Percentiles rank a stretch among this genome's conserved stretches.
phyloP scores from a whole-genome alignment of 208 protist genomes.

The Trypanosoma congolense region DNA sequence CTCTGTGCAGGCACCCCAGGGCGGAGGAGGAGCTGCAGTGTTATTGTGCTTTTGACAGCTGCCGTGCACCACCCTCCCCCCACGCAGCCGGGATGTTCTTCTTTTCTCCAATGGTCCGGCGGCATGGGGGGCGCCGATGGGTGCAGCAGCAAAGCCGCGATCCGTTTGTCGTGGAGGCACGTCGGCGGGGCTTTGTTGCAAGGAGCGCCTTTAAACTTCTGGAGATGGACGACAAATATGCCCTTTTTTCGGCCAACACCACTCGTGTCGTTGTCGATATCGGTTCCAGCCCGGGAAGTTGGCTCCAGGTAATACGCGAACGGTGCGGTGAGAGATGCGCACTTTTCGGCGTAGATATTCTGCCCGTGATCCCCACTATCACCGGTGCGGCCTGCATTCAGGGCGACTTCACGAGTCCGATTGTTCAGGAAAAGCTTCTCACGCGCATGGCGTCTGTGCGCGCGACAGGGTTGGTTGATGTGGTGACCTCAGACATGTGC shows the following conservation, averaged over 20 bases:
- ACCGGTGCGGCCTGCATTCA: conserved; percentile 59
- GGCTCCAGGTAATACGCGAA: conserved; percentile 79
- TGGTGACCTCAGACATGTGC: conserved; percentile 85
- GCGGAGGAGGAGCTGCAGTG: too few relatives aligned
- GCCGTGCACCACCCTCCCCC: too few relatives aligned
- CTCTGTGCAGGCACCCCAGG: too few relatives aligned
- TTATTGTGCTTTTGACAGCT: too few relatives aligned
- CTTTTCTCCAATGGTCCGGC: neutral
- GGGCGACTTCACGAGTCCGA: conserved; percentile 60
- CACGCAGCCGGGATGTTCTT: conserved; percentile 47
- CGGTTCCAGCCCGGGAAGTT: conserved; percentile 81
- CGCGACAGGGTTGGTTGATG: conserved; percentile 30
- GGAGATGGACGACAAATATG: conserved; percentile 65
- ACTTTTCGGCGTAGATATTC: conserved; percentile 68
- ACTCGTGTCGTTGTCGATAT: conserved; percentile 70
- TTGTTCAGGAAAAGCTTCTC: conserved; percentile 39
- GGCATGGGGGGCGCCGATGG: conserved; percentile 40
- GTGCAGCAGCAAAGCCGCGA: conserved; percentile 56
- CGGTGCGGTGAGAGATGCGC: conserved; percentile 49
- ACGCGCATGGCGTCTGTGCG: conserved; percentile 10
- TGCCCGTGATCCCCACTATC: conserved; percentile 45
- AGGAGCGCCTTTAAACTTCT: conserved; percentile 79
- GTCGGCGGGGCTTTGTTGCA: conserved; percentile 64
- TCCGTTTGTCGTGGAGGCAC: conserved; percentile 56
- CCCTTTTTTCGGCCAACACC: conserved; percentile 35